Evolutionary conservation across 2,329 filamentous ascomycete genomes (phyloP), one percentile per base, ranked within the genome.

Genomic region (Cyclaneusma minus): DNA sequence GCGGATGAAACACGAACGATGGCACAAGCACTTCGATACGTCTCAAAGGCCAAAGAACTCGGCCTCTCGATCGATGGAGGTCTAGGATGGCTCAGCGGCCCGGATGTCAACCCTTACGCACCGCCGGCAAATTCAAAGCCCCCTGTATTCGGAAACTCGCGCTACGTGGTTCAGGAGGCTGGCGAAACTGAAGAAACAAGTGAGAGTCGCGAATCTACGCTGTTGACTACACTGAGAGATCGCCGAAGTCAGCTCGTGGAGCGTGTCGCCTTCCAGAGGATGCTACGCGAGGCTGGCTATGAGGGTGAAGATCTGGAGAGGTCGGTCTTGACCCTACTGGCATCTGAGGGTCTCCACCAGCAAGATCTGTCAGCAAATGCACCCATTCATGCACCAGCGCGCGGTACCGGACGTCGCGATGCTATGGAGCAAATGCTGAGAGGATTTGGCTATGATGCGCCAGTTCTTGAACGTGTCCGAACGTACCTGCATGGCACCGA

Each of bases 41-140:
- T 79, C 2, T 50, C 43, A 2, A 55, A 58, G 6, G 62, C 74
- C 3, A 57, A 54, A 18, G 70, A 78, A 33, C 56, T 82, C n/a
- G 75, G 67, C 0, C 48, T 82, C 3, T 77, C 68, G 11, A 60
- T 78, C 21, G 69, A 78, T 40, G 71, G 63, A 29, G 73, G 75
- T 7, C 55, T 80, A 19, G 76, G 76, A 7, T 80, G 71, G 58
- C 56, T 81, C 7, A 53, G 54, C 24, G 72, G 73, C 1, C 67
- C 72, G 2, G 71, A 78, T 42, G 49, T 58, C 11, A 60, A 60
- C 23, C 52, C 53, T 5, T 51, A 63, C 12, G 52, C 62, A 24
- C 49, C 55, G 11, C 51, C 37, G 5, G 36, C 51, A 2, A 47
- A 45, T n/a, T 33, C 32, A 3, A 49, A 47, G 12, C 44, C 50